Conservation (phyloP, 1,284 basidiomycete genomes). For the Ustilago bromivora region DNA sequence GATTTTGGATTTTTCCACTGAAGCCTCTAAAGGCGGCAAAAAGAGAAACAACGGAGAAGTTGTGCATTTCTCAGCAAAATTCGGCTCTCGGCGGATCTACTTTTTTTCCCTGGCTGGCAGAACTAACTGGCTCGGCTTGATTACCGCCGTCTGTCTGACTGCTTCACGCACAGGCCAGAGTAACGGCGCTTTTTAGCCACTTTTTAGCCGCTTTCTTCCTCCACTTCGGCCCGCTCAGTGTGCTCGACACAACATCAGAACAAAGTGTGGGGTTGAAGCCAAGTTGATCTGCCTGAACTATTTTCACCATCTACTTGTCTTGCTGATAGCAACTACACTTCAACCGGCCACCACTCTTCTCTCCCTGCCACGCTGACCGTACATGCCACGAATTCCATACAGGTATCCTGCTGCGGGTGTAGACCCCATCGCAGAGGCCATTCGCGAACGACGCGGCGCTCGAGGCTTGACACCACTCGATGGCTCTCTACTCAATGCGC, state of each 20-base stretch:
- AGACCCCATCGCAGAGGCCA: conserved; percentile 70
- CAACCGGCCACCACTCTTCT: background rate
- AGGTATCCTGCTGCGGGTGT: conserved; percentile 67
- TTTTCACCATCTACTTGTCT: background rate
- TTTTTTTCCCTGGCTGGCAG: conserved; percentile 14
- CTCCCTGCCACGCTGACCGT: background rate
- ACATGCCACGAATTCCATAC: conserved; percentile 69
- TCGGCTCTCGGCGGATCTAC: conserved; percentile 18
- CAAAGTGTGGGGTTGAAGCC: conserved; percentile 12
- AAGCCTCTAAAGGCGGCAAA: background rate
- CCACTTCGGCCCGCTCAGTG: conserved; percentile 27
- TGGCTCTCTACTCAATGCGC: conserved; percentile 70
- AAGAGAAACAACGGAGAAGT: background rate
- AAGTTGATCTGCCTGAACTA: background rate
- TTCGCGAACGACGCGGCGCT: conserved; percentile 70
- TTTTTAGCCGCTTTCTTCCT: conserved; percentile 18
- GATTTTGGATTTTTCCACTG: conserved; percentile 6
- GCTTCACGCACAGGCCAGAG: background rate
- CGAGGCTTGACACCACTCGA: conserved; percentile 71
- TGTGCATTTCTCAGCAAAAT: background rate
- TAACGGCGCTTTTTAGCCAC: background rate
- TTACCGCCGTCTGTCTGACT: conserved; percentile 7
- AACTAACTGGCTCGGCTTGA: background rate
- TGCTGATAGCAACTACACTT: background rate
- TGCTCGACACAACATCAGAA: background rate